Evolutionary conservation across 345 rosid genomes (phyloP), one percentile per base, ranked within the genome.

Genomic region (Cardiospermum halicacabum): DNA sequence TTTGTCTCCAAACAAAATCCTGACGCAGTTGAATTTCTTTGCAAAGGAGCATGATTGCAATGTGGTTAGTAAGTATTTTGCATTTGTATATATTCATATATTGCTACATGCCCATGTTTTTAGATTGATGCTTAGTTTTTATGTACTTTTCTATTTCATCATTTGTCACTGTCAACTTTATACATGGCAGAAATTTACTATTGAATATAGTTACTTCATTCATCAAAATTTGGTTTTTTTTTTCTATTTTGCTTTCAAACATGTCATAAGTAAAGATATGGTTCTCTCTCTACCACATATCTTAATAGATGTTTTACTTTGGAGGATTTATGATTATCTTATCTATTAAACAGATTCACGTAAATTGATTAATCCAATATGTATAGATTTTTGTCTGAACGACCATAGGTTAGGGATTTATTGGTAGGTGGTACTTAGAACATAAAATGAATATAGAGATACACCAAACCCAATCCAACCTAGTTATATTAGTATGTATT

Each of bases 41-140:
- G 98, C 98, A 11, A 96, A 90, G 82, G 96, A 90, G 87, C 98
- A 89, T 60, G 96, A 92, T 59, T 82, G 96, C 2, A 78, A n/a
- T 24, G 6, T 53, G 3, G 27, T 25, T 26, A 53, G 47, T 64
- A n/a, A n/a, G 34, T 53, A 3, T 16, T 9, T 51, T 32, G 13
- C 15, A 12, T 61, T 45, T 18, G 11, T 16, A 60, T 3, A 4
- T 47, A 12, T 13, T 26, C 39, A 61, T 21, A 30, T 11, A 21
- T 56, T 0, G n/a, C n/a, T n/a, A n/a, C n/a, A 1, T 55, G 6
- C 15, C 15, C 11, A 22, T 42, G 11, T 15, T 7, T 4, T 11
- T n/a, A n/a, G n/a, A n/a, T n/a, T n/a, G n/a, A n/a, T n/a, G n/a
- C n/a, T n/a, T n/a, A n/a, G n/a, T n/a, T n/a, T n/a, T n/a, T n/a